A percentile compares a stretch with the other conserved stretches of the same genome.
Evolutionary conservation across 1,284 basidiomycete genomes (phyloP).

Genomic region (Stereum hirsutum): DNA sequence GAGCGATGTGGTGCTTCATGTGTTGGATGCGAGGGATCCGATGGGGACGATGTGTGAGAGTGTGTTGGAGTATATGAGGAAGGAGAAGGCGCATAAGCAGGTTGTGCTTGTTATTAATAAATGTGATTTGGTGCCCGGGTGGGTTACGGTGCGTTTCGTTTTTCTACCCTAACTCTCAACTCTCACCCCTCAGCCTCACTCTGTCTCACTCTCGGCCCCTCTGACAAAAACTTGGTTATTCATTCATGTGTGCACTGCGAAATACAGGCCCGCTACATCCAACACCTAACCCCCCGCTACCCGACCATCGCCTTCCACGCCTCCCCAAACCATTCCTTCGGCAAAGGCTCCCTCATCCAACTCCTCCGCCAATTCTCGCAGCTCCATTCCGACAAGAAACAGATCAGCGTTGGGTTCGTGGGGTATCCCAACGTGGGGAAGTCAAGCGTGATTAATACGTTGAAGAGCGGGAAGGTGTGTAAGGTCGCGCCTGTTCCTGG

Average conservation of each 20-base stretch:
- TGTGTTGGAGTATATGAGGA: conserved; percentile 88
- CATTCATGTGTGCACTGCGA: background rate
- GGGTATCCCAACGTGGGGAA: conserved; percentile 99
- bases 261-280: conserved; percentile 87
- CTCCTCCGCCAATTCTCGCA: conserved; percentile 95
- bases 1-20: conserved; percentile 93
- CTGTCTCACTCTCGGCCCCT: no score
- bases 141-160: conserved; percentile 95
- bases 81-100: conserved; percentile 97
- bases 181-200: no score
- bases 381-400: conserved; percentile 98
- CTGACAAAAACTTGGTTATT: no score
- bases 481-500: conserved; percentile 95
- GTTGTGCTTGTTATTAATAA: conserved; percentile 97
- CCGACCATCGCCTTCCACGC: conserved; percentile 99
- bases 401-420: conserved; percentile 96
- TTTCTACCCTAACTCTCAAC: no score
- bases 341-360: conserved; percentile 96
- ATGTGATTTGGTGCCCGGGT: conserved; percentile 96
- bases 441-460: conserved; percentile 95
- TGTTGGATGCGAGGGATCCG: conserved; percentile 94
- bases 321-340: conserved; percentile 98
- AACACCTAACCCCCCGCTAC: conserved; percentile 89
- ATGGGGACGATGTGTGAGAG: conserved; percentile 96
- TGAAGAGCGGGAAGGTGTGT: conserved; percentile 98